Evolutionary conservation across 345 rosid species (phyloP).

Genomic region (Populus ilicifolia): DNA sequence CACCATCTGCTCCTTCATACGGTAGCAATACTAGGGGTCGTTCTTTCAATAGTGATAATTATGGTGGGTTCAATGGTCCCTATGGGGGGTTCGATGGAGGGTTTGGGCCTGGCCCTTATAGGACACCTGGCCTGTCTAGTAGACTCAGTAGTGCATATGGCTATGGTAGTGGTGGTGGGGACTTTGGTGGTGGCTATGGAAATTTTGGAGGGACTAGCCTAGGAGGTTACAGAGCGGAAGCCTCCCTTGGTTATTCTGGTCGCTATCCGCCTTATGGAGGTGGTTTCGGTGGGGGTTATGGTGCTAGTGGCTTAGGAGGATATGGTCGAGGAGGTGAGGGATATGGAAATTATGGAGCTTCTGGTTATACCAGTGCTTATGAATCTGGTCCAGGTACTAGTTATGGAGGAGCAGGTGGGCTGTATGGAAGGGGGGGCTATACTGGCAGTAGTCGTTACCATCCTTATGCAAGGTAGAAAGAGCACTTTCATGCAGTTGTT

Average conservation of each 20-base stretch:
- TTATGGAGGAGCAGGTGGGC: constrained; percentile 76
- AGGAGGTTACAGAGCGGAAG: constrained; percentile 25
- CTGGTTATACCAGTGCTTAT: constrained; percentile 60
- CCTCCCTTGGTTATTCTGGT: constrained; percentile 67
- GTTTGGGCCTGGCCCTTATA: constrained; percentile 76
- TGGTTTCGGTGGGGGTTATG: constrained; percentile 71
- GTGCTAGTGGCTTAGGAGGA: constrained; percentile 55
- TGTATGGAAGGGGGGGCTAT: constrained; percentile 86
- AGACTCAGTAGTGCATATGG: constrained; percentile 51
- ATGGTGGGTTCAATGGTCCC: constrained; percentile 50
- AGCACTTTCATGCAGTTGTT: constrained; percentile 31
- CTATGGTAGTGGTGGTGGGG: constrained; percentile 48
- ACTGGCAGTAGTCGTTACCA: constrained; percentile 94
- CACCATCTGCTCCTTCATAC: constrained; percentile 70
- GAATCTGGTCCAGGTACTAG: constrained; percentile 81
- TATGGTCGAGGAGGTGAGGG: constrained; percentile 44
- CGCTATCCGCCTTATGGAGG: constrained; percentile 80
- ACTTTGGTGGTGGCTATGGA: constrained; percentile 72
- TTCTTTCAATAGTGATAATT: constrained; percentile 23
- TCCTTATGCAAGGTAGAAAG: constrained; percentile 79
- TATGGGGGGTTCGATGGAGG: constrained; percentile 78
- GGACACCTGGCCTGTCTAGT: constrained; percentile 36
- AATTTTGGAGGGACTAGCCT: constrained; percentile 25
- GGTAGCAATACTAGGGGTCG: constrained; percentile 45
- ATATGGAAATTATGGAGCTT: constrained; percentile 27